These are phyloP conservation scores for Phytopythium litorale DNA, from an alignment of 352 stramenopile species.

Conservation along the genomic window DNA sequence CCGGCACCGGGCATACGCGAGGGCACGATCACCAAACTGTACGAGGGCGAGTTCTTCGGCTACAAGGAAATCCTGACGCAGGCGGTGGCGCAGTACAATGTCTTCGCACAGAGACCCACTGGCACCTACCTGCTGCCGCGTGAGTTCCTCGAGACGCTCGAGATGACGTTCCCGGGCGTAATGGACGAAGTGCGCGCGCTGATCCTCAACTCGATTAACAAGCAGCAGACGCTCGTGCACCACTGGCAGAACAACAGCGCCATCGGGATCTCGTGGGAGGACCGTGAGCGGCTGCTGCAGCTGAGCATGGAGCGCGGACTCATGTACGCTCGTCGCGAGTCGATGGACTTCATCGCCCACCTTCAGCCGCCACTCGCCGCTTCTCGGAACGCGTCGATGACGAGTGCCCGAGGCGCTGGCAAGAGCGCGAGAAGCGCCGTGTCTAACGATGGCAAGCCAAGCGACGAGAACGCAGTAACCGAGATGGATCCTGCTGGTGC, in stretches of 20 bases:
- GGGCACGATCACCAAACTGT: constrained; percentile 58
- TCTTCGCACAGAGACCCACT: constrained; percentile 52
- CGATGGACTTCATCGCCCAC: neutral
- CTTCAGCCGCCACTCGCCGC: neutral
- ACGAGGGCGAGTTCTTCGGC: constrained; percentile 72
- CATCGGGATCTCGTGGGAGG: constrained; percentile 48
- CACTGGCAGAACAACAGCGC: constrained; percentile 72
- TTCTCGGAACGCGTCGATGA: neutral
- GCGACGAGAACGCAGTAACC: neutral
- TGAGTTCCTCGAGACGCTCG: constrained; percentile 53
- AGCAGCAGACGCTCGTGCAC: constrained; percentile 66
- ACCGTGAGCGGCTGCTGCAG: constrained; percentile 36
- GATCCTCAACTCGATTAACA: constrained; percentile 73
- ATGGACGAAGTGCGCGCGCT: constrained; percentile 64
- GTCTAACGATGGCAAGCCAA: neutral
- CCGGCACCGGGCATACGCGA: constrained; percentile 1
- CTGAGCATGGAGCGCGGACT: constrained; percentile 15
- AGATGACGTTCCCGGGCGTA: constrained; percentile 47
- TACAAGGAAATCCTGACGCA: constrained; percentile 74
- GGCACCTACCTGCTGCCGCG: constrained; percentile 63
- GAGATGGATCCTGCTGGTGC: neutral
- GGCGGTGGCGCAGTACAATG: constrained; percentile 56
- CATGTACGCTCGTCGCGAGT: neutral
- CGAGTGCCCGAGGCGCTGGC: neutral
- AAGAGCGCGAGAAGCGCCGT: neutral